These are phyloP conservation scores for Westerdykella aurantiaca DNA, from an alignment of 2,329 filamentous ascomycete species.

Conservation along the genomic window DNA sequence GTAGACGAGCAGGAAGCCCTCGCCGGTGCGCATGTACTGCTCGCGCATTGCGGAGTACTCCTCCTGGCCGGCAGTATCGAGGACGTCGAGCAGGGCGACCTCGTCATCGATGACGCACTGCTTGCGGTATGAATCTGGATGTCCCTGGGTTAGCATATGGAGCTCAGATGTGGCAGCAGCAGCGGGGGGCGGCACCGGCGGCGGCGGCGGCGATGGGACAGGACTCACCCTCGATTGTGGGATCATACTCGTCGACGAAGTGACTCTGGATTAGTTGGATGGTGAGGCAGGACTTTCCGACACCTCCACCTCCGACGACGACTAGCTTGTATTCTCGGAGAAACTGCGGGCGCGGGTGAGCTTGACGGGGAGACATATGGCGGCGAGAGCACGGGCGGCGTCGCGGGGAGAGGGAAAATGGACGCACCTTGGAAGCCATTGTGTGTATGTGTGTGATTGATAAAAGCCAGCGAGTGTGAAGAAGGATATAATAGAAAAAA, in stretches of 20 bases:
- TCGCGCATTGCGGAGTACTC: conserved; percentile 99
- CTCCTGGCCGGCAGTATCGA: conserved; percentile 97
- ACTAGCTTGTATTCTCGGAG: conserved; percentile 3
- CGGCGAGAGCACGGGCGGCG: conserved; percentile 9
- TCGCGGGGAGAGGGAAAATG: conserved; percentile 1
- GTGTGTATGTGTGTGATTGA: conserved; percentile 10
- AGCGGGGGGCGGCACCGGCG: neutral
- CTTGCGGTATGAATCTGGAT: conserved; percentile 95
- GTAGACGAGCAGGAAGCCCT: conserved; percentile 96
- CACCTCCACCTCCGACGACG: neutral
- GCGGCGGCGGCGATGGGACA: conserved; percentile 1
- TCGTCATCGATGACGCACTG: conserved; percentile 99
- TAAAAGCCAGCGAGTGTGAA: neutral
- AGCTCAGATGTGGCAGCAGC: neutral
- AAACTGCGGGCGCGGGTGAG: conserved; percentile 38
- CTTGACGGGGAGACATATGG: neutral
- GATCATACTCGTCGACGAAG: conserved; percentile 45
- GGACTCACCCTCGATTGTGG: conserved; percentile 87
- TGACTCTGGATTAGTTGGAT: conserved; percentile 2
- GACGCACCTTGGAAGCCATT: conserved; percentile 38
- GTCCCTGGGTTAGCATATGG: neutral
- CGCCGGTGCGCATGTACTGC: conserved; percentile 99
- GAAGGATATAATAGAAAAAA: neutral
- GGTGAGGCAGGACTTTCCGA: neutral
- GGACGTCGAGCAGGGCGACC: conserved; percentile 92